Evolutionary conservation across 2,329 filamentous ascomycete species (phyloP), one percentile per base, ranked within the genome.

Genomic region (Colletotrichum godetiae): DNA sequence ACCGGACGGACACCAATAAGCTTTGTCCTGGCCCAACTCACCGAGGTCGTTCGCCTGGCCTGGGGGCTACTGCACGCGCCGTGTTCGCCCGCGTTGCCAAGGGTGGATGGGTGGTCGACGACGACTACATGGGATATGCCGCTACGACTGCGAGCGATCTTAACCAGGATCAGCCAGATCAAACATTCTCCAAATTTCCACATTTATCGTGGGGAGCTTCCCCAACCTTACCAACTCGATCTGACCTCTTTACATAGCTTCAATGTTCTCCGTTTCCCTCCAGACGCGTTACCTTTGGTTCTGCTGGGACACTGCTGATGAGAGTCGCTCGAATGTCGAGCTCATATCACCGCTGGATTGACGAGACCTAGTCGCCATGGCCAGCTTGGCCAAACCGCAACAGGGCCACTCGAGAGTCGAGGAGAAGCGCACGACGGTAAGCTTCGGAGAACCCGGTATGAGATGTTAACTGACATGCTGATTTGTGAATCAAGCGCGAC

Each of bases 391-490:
- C 57, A 58, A 58, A 19, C 49, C 58, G 46, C 4, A n/a, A 31
- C 49, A 62, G 29, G 52, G 35, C 52, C 64, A 68, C 22, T 37
- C 58, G 37, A 15, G 69, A 12, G 22, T 22, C 5, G 64, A 68
- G 4, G 64, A 68, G 24, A 72, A 53, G 29, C 69, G 69, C 37
- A 37, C 13, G 27, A 68, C 62, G 58, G 69, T 72, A 35, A 12
- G 5, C 46, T 24, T 15, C 52, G 5, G 12, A 56, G 19, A 56
- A 1, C 12, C 22, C 29, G 13, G 37, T 29, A 13, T 49, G 15
- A n/a, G 42, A 49, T 49, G 19, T 7, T 35, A 29, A 19, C 19
- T 2, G 1, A 3, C 3, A 49, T 15, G 8, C 29, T 5, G 1
- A 15, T 4, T 7, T n/a, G 15, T 35, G 2, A 37, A 19, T 29